These are phyloP conservation scores for Schizophyllum amplum DNA, from an alignment of 1,284 basidiomycete genomes.

Conservation along the genomic window DNA sequence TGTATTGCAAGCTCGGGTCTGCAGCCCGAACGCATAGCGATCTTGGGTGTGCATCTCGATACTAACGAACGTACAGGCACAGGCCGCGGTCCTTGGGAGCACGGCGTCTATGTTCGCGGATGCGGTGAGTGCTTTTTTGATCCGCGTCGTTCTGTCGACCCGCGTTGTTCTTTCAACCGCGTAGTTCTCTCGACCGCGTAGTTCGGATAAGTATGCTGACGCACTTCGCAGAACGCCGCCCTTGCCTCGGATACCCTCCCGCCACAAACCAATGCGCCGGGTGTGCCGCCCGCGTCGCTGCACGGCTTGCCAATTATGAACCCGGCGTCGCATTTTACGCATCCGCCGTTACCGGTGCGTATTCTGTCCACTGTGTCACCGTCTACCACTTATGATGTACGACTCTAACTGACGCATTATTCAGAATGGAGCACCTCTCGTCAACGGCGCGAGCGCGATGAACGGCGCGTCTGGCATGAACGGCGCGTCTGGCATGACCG, in stretches of 20 bases:
- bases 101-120: not conserved
- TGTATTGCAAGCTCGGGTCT: too few species aligned
- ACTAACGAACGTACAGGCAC: not conserved
- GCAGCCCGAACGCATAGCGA: too few species aligned
- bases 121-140: not conserved
- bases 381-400: too few species aligned
- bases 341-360: too few species aligned
- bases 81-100: not conserved
- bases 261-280: slow-evolving; percentile 51
- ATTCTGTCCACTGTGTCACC: too few species aligned
- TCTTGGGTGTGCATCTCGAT: too few species aligned
- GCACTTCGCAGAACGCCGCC: slow-evolving; percentile 9
- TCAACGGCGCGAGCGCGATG: slow-evolving; percentile 25
- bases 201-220: too few species aligned
- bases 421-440: slow-evolving; percentile 16
- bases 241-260: slow-evolving; percentile 24
- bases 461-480: slow-evolving; percentile 8
- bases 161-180: not conserved
- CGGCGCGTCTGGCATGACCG: too few species aligned
- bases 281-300: slow-evolving; percentile 67
- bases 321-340: slow-evolving; percentile 69
- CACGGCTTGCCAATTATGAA: slow-evolving; percentile 69
- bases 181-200: slow-evolving; percentile 6
- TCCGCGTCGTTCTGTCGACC: slow-evolving; percentile 7
- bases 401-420: slow-evolving; percentile 5